Evolutionary conservation across 352 stramenopile genomes (phyloP).

Genomic region (Phytophthora agathidicida): DNA sequence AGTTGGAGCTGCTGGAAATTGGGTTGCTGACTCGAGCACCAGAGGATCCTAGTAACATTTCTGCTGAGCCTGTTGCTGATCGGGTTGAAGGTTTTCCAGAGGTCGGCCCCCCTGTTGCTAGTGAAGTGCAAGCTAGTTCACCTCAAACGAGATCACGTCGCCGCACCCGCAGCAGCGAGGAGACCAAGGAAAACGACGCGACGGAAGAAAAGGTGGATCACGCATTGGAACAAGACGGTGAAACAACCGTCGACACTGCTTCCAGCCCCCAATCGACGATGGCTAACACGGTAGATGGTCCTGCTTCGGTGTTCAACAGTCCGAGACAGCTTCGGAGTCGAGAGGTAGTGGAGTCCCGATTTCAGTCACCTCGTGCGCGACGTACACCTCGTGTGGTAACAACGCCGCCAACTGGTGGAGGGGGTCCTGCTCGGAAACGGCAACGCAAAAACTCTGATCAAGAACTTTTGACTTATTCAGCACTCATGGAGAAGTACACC

Average conservation of each 20-base stretch:
- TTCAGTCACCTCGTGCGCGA: conserved; percentile 28
- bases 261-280: conserved; percentile 26
- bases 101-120: background rate
- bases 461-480: conserved; percentile 52
- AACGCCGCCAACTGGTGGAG: conserved; percentile 2
- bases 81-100: conserved; percentile 1
- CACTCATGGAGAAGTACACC: conserved; percentile 59
- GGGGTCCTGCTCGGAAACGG: conserved; percentile 38
- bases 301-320: conserved; percentile 10
- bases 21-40: conserved; percentile 18
- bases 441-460: conserved; percentile 41
- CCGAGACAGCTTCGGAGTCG: conserved; percentile 31
- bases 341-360: conserved; percentile 14
- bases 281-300: conserved; percentile 17
- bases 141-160: conserved; percentile 21
- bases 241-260: conserved; percentile 2
- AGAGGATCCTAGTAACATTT: background rate
- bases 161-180: conserved; percentile 25
- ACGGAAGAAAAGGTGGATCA: conserved; percentile 13
- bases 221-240: conserved; percentile 2
- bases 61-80: conserved; percentile 3
- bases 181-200: conserved; percentile 18
- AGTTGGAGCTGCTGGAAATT: conserved; percentile 36
- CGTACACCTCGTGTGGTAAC: conserved; percentile 34
- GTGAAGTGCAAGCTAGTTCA: conserved; percentile 7